Evolutionary conservation across 306 rosid genomes (phyloP).

Genomic region (Acacia crassicarpa): DNA sequence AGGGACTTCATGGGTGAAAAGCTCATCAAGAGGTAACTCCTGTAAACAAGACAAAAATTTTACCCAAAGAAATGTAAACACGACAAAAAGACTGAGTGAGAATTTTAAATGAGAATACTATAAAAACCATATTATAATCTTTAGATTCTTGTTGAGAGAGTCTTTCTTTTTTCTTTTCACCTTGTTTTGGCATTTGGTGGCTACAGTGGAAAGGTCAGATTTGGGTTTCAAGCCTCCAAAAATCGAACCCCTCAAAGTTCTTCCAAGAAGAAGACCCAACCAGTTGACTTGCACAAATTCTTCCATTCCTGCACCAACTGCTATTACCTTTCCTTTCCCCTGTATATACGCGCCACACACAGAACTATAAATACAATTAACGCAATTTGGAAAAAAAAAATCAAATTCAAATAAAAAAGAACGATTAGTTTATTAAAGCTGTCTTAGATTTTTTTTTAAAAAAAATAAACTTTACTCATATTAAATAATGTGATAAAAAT

Average conservation of each 20-base stretch:
- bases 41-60: background rate
- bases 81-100: background rate
- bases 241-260: slow-evolving; percentile 45
- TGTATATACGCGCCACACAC: background rate
- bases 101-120: background rate
- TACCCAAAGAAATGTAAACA: too few species aligned
- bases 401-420: too few species aligned
- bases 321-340: slow-evolving; percentile 47
- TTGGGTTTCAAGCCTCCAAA: slow-evolving; percentile 54
- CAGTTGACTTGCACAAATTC: slow-evolving; percentile 19
- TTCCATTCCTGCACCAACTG: slow-evolving; percentile 34
- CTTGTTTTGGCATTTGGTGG: slow-evolving; percentile 42
- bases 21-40: slow-evolving; percentile 51
- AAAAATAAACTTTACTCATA: too few species aligned
- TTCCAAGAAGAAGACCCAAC: slow-evolving; percentile 31
- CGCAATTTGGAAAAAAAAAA: background rate
- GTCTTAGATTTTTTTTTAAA: too few species aligned
- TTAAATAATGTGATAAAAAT: too few species aligned
- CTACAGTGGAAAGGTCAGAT: slow-evolving; percentile 43
- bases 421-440: too few species aligned
- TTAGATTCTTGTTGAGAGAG: background rate
- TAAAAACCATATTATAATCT: background rate
- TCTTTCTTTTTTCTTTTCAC: slow-evolving; percentile 1
- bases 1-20: slow-evolving; percentile 24
- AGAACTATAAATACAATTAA: background rate